phyloP scores from a whole-genome alignment of 1,139 yeast genomes.

The Protomyces lactucae-debilis region DNA sequence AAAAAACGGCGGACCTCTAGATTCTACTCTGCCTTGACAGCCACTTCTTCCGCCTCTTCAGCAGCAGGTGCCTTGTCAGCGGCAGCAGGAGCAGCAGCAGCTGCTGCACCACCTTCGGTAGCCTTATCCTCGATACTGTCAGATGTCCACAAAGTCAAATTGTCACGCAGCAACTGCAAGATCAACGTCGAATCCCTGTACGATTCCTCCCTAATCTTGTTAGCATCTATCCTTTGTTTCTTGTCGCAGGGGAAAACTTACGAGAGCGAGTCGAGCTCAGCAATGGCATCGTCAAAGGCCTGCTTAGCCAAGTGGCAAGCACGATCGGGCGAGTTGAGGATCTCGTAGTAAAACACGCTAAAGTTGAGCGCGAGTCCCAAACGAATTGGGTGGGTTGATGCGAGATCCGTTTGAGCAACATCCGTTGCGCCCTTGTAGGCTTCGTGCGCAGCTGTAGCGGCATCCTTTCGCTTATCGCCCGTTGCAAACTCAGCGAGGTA shows the following conservation, averaged over 20 bases:
- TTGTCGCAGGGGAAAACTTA: background rate
- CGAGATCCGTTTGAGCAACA: slow-evolving; percentile 95
- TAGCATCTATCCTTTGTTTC: background rate
- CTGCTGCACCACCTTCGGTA: background rate
- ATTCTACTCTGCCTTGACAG: background rate
- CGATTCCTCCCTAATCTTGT: slow-evolving; percentile 71
- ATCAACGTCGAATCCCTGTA: slow-evolving; percentile 97
- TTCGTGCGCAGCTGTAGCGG: slow-evolving; percentile 90
- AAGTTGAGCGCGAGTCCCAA: slow-evolving; percentile 96
- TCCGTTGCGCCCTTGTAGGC: slow-evolving; percentile 96
- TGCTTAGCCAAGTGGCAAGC: slow-evolving; percentile 99
- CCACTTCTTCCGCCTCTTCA: background rate
- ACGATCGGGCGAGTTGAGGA: slow-evolving; percentile 96
- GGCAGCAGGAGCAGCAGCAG: background rate
- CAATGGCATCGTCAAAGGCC: slow-evolving; percentile 98
- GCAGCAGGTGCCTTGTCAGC: background rate
- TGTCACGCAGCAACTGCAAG: slow-evolving; percentile 98
- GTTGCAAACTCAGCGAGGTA: slow-evolving; percentile 96
- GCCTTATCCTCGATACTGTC: slow-evolving; percentile 45
- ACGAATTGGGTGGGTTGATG: slow-evolving; percentile 98
- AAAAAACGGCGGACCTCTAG: too few relatives aligned
- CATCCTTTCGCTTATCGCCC: slow-evolving; percentile 88
- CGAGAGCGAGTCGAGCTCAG: slow-evolving; percentile 86
- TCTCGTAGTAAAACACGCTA: slow-evolving; percentile 97
- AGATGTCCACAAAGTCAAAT: slow-evolving; percentile 96